phyloP scores from a whole-genome alignment of 306 rosid species.

The Citrullus amarus region DNA sequence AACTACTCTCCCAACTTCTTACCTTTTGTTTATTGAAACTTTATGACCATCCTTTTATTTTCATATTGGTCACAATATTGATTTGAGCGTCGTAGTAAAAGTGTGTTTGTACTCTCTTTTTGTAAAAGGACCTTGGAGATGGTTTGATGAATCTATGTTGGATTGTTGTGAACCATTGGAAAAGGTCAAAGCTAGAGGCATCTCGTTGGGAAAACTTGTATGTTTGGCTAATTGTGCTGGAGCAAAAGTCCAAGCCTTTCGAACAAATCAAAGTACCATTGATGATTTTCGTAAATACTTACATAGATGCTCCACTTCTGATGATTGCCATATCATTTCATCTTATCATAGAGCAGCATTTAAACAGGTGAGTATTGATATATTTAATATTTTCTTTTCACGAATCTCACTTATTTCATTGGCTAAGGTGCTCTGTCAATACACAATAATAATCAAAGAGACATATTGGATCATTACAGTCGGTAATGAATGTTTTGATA shows the following conservation, averaged over 20 bases:
- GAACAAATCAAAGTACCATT: constrained; percentile 41
- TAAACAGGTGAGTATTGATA: constrained; percentile 41
- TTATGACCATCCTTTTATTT: background rate
- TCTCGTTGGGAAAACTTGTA: constrained; percentile 78
- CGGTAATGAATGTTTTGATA: background rate
- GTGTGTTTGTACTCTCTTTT: constrained; percentile 5
- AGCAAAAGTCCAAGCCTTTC: constrained; percentile 88
- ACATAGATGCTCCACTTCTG: constrained; percentile 51
- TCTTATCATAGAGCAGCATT: constrained; percentile 71
- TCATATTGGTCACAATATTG: background rate
- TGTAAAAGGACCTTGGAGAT: constrained; percentile 85
- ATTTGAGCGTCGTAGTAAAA: background rate
- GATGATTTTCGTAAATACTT: constrained; percentile 59
- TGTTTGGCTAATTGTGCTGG: constrained; percentile 96
- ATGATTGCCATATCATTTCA: constrained; percentile 67
- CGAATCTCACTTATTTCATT: background rate
- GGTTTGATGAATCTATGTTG: constrained; percentile 97
- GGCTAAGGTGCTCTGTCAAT: background rate
- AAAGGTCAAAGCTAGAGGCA: constrained; percentile 64
- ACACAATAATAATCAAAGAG: background rate
- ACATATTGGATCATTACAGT: background rate
- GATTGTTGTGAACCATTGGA: constrained; percentile 93
- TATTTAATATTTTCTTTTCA: background rate
- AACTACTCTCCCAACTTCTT: background rate
- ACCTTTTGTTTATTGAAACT: background rate